These are phyloP conservation scores for Pisolithus sp. DNA, from an alignment of 768 basidiomycete genomes.

Conservation along the genomic window DNA sequence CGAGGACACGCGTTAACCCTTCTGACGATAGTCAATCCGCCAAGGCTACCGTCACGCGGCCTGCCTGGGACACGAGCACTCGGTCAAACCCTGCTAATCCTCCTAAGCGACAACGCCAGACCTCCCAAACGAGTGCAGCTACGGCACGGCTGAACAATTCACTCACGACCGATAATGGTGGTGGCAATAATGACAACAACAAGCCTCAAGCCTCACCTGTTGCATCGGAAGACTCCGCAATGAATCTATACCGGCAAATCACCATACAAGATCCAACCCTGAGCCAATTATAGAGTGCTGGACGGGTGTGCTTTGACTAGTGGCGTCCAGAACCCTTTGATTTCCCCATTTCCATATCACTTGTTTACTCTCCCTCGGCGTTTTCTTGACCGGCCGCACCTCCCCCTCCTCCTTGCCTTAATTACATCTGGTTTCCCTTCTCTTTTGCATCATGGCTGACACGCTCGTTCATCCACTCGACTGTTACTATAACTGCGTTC, in stretches of 20 bases:
- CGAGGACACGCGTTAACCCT: constrained; percentile 40
- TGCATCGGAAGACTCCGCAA: constrained; percentile 68
- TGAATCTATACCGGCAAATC: constrained; percentile 78
- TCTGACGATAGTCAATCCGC: constrained; percentile 62
- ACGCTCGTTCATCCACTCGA: constrained; percentile 21
- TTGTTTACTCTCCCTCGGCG: constrained; percentile 12
- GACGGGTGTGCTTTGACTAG: constrained; percentile 4
- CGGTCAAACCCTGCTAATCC: constrained; percentile 33
- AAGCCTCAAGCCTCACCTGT: constrained; percentile 56
- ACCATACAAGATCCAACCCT: constrained; percentile 70
- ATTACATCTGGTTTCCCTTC: constrained; percentile 10
- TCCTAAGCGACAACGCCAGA: constrained; percentile 63
- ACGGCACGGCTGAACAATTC: constrained; percentile 16
- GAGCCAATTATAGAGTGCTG: constrained; percentile 28
- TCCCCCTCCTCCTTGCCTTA: constrained; percentile 16
- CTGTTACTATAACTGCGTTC: constrained; percentile 14
- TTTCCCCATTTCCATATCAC: constrained; percentile 15
- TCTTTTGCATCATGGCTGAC: constrained; percentile 23
- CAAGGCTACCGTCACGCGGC: constrained; percentile 68
- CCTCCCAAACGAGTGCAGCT: constrained; percentile 65
- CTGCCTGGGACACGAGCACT: constrained; percentile 68
- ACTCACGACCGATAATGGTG: constrained; percentile 16
- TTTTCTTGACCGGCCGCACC: constrained; percentile 17
- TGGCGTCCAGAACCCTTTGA: constrained; percentile 13
- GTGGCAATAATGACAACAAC: constrained; percentile 13